A percentile compares a stretch with the other conserved stretches of the same genome.
phyloP scores from a whole-genome alignment of 1,139 yeast genomes.

The Kluyveromyces sp. region DNA sequence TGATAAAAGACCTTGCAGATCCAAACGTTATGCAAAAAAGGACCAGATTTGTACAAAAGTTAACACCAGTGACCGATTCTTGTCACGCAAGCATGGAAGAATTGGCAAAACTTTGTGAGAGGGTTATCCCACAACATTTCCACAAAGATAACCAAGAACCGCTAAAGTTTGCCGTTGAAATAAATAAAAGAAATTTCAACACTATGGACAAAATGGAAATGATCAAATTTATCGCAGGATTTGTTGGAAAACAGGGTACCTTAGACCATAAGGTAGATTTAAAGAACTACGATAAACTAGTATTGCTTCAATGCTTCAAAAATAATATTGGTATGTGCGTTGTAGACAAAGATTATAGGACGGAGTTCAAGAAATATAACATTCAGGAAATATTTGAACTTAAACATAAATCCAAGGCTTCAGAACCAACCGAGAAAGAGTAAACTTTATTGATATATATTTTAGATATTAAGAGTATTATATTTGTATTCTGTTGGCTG shows the following conservation, averaged over 20 bases:
- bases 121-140: conserved; percentile 61
- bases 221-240: conserved; percentile 61
- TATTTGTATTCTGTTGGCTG: conserved; percentile 28
- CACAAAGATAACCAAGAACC: conserved; percentile 46
- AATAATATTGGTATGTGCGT: conserved; percentile 77
- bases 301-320: conserved; percentile 82
- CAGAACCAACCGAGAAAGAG: not conserved
- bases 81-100: conserved; percentile 68
- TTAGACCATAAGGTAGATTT: conserved; percentile 74
- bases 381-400: conserved; percentile 56
- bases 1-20: conserved; percentile 54
- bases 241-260: conserved; percentile 50
- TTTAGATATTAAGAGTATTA: conserved; percentile 1
- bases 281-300: conserved; percentile 68
- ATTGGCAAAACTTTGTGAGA: conserved; percentile 46
- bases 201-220: conserved; percentile 61
- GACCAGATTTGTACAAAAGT: conserved; percentile 67
- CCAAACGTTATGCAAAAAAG: conserved; percentile 39
- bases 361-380: conserved; percentile 44
- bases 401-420: conserved; percentile 22
- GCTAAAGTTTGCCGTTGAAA: conserved; percentile 70
- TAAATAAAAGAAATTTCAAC: conserved; percentile 71
- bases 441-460: conserved; percentile 5
- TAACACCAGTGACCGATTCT: conserved; percentile 74
- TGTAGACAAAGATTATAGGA: conserved; percentile 50